Base-by-base conservation (phyloP, 805 yeast genomes). In the Candida mattraensis region DNA sequence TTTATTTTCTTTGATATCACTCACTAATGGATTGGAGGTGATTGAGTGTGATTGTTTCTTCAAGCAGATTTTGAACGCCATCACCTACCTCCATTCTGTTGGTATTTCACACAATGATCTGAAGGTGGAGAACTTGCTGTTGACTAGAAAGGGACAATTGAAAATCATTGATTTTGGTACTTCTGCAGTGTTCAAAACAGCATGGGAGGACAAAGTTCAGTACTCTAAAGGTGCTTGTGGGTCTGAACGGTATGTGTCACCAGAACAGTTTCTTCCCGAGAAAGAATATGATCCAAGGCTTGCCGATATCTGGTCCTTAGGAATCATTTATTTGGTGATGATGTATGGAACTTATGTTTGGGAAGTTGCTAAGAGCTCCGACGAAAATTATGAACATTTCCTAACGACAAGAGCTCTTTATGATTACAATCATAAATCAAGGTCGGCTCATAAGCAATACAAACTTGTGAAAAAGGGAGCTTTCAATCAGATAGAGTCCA, bases 71-170 rank as follows among this genome's bases (percentile, higher is more conserved):
- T 65, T 89, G 45, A 77, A 80, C 46, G 97, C 95, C 1, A 73
- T 89, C 19, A 73, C 79, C 18, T 87, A 84, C 60, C 80, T 91
- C 80, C 97, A 89, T 60, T 74, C 79, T 7, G 88, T 83, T 61
- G 97, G 97, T 21, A 91, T 89, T 19, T 91, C 96, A 0, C 97
- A 89, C 60, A 84, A 96, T 54, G 97, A 89, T 55, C 67, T 89
- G 42, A 89, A 89, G 61, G 88, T 95, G 9, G 97, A 89, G 54
- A 89, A 89, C 58, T 67, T 89, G 18, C 58, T 89, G 24, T 64
- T 89, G 29, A 80, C 86, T 6, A 70, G 75, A 12, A 64, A 69
- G 40, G 93, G 94, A 7, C 70, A 75, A 35, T 66, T 81, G 40
- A 82, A 80, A 53, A 78, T 83, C 34, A 76, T 87, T 26, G 97